Percentiles rank a stretch among this genome's conserved stretches.
Conservation (phyloP, 768 basidiomycete genomes). For the Leccinum variicolor region DNA sequence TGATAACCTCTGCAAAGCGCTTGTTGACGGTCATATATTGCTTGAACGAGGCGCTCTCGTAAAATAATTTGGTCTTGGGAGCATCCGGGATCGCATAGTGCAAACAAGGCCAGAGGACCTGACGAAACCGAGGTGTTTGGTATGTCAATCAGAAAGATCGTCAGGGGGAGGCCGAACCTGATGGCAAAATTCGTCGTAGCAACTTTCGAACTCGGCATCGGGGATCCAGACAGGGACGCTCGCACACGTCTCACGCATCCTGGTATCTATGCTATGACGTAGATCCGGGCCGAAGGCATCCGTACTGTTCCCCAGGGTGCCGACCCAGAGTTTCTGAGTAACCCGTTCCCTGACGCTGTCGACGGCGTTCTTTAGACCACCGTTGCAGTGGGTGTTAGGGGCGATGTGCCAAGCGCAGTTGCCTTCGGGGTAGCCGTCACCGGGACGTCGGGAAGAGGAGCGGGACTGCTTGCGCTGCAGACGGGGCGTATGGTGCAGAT, state of each 20-base stretch:
- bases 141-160: slow-evolving; percentile 10
- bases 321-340: slow-evolving; percentile 58
- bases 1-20: slow-evolving; percentile 84
- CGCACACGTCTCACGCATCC: slow-evolving; percentile 39
- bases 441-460: slow-evolving; percentile 49
- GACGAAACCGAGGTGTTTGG: slow-evolving; percentile 9
- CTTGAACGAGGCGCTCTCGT: slow-evolving; percentile 75
- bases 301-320: slow-evolving; percentile 70
- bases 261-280: slow-evolving; percentile 51
- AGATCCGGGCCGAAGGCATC: slow-evolving; percentile 59
- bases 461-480: slow-evolving; percentile 51
- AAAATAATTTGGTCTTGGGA: slow-evolving; percentile 78
- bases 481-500: slow-evolving; percentile 35
- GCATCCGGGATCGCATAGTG: slow-evolving; percentile 88
- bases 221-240: slow-evolving; percentile 75
- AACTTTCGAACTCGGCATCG: slow-evolving; percentile 71
- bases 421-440: slow-evolving; percentile 26
- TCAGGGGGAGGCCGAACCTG: slow-evolving; percentile 43
- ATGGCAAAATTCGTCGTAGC: slow-evolving; percentile 87
- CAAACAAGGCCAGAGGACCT: slow-evolving; percentile 82
- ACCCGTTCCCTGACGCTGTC: slow-evolving; percentile 58
- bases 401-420: slow-evolving; percentile 43
- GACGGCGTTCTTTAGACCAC: slow-evolving; percentile 80
- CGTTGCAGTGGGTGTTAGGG: slow-evolving; percentile 75
- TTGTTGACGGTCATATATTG: slow-evolving; percentile 90